Percentiles rank a stretch among this genome's conserved stretches.
phyloP scores from a whole-genome alignment of 2,329 filamentous ascomycete species.

The Pseudogymnoascus destructans region DNA sequence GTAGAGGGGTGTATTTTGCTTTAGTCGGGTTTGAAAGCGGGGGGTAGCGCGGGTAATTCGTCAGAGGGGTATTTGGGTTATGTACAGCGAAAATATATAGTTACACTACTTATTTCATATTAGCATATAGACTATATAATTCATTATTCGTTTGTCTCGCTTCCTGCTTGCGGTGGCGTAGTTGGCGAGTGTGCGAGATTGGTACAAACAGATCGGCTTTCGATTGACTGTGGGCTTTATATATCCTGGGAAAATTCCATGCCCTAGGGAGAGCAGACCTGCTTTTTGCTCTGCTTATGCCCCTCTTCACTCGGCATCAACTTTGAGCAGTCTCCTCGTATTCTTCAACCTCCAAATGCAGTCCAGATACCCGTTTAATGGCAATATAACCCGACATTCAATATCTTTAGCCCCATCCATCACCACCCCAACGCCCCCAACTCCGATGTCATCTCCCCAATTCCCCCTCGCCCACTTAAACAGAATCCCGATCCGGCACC shows the following conservation, averaged over 20 bases:
- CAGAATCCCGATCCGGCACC: slow-evolving; percentile 48
- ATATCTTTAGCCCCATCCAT: neutral
- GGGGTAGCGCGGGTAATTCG: neutral
- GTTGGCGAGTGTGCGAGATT: neutral
- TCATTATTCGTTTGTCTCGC: neutral
- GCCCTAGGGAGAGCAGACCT: neutral
- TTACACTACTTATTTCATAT: neutral
- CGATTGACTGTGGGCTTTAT: neutral
- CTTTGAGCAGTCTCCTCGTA: neutral
- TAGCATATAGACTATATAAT: neutral
- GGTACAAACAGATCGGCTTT: neutral
- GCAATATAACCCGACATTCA: neutral
- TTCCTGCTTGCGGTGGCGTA: neutral
- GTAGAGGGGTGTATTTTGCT: neutral
- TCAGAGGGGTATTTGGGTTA: neutral
- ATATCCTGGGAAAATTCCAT: neutral
- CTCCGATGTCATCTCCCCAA: neutral
- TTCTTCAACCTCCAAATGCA: neutral
- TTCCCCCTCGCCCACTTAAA: neutral
- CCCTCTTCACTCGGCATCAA: neutral
- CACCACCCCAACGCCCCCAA: neutral
- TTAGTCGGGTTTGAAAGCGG: neutral
- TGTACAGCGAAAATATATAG: neutral
- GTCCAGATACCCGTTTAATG: no score
- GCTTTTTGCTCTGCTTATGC: neutral